Base-by-base conservation (phyloP, 1,139 yeast genomes). In the Sugiyamaella xylanicola region DNA sequence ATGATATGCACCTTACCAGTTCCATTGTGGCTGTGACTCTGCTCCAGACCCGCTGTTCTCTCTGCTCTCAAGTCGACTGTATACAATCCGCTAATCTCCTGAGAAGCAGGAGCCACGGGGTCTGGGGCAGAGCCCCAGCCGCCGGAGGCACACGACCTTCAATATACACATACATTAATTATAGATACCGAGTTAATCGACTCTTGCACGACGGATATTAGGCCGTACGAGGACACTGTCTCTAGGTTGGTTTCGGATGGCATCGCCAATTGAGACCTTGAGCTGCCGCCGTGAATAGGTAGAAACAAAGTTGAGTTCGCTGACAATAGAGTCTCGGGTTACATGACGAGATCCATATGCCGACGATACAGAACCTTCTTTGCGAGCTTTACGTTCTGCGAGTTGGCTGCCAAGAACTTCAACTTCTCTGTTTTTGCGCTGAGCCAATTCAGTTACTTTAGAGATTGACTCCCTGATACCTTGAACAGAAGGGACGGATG, bases 251-350 rank as follows among this genome's bases (percentile, higher is more conserved):
- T 51, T 46, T n/a, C 60, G 42, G 13, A 59, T 51, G 13, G 58
- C 29, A 29, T 53, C 50, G 2, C 58, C 63, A 17, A 60, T 59
- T 2, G 54, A 42, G 3, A 35, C 25, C 32, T 59, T 60, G 47
- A 60, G 54, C 43, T 57, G 56, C 9, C 56, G 29, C 17, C 54
- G 57, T 4, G 61, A 51, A 16, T 53, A 53, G 17, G 51, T 48
- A 9, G 57, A 44, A 11, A 60, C 40, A 32, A 60, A 60, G 22
- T 60, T 61, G 16, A 60, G 41, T 37, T 60, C 63, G 40, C 58
- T 57, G 42, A 59, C 50, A n/a, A 54, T 54, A 11, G 56, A 41
- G 13, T 57, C 46, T 35, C 53, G 39, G 16, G 42, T 36, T 22
- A 47, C 29, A 47, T 41, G 32, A 13, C 37, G 51, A 11, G 49